Evolutionary conservation across 805 yeast species (phyloP).

Genomic region (Yarrowia sp.): DNA sequence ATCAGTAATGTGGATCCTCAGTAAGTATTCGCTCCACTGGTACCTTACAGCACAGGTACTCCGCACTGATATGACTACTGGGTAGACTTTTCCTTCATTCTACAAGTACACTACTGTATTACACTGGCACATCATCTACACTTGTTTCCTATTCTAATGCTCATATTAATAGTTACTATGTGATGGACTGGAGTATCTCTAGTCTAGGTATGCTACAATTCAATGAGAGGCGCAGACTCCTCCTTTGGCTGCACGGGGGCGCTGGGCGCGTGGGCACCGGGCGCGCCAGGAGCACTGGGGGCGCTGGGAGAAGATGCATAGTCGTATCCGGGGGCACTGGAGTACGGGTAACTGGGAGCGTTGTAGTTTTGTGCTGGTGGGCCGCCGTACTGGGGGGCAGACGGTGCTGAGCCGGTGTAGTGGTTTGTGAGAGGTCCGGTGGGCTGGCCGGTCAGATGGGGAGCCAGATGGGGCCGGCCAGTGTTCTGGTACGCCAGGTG

Average conservation of each 20-base stretch:
- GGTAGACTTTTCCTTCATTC: too few species aligned
- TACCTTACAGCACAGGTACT: too few species aligned
- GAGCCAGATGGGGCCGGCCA: background rate
- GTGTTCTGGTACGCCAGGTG: background rate
- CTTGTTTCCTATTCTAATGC: too few species aligned
- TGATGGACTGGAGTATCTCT: too few species aligned
- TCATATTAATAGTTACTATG: too few species aligned
- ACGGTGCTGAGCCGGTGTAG: background rate
- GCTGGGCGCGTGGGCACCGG: conserved; percentile 4
- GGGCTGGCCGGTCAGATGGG: conserved; percentile 8
- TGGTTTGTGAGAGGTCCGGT: background rate
- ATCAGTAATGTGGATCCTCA: too few species aligned
- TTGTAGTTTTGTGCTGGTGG: conserved; percentile 12
- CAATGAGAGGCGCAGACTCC: conserved; percentile 35
- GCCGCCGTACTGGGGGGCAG: conserved; percentile 23
- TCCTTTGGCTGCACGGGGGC: conserved; percentile 7
- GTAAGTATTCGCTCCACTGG: too few species aligned
- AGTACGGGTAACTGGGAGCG: conserved; percentile 6
- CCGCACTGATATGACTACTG: too few species aligned
- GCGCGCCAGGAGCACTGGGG: conserved; percentile 19
- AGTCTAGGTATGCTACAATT: background rate
- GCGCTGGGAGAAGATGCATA: conserved; percentile 32
- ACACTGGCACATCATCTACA: too few species aligned
- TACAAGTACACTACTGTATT: too few species aligned
- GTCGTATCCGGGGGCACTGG: conserved; percentile 23